These are phyloP conservation scores for Clarireedia paspali DNA, from an alignment of 2,329 filamentous ascomycete genomes.

Conservation along the genomic window DNA sequence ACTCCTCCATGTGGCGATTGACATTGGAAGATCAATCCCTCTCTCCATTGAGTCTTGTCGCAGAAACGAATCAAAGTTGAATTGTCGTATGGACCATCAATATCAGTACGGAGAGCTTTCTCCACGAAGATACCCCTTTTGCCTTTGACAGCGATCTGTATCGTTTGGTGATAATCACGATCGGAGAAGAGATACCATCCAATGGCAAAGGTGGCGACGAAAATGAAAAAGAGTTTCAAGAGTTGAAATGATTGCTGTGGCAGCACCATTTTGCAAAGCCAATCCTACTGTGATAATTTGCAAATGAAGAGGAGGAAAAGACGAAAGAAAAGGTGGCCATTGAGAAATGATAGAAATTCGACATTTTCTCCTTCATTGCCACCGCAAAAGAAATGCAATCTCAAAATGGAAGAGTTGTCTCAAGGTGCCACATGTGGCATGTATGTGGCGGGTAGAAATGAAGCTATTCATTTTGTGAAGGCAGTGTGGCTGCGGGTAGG, in stretches of 20 bases:
- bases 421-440: neutral
- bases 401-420: neutral
- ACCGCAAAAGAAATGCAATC: too few species aligned
- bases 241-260: neutral
- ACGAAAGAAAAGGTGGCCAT: neutral
- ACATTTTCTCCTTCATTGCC: too few species aligned
- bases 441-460: neutral
- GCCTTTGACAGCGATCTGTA: neutral
- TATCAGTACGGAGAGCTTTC: slow-evolving; percentile 10
- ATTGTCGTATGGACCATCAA: slow-evolving; percentile 20
- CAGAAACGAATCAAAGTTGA: slow-evolving; percentile 20
- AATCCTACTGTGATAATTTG: too few species aligned
- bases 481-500: neutral
- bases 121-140: slow-evolving; percentile 13
- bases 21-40: slow-evolving; percentile 33
- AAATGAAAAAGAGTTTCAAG: slow-evolving; percentile 11
- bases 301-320: neutral
- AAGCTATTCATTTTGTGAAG: neutral
- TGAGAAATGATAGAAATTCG: too few species aligned
- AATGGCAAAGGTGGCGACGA: neutral
- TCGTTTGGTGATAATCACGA: slow-evolving; percentile 5
- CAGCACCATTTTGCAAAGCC: neutral
- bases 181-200: slow-evolving; percentile 1
- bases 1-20: slow-evolving; percentile 34
- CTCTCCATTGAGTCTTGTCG: slow-evolving; percentile 27